phyloP scores from a whole-genome alignment of 768 basidiomycete genomes.

The Rhizopogon vulgaris region DNA sequence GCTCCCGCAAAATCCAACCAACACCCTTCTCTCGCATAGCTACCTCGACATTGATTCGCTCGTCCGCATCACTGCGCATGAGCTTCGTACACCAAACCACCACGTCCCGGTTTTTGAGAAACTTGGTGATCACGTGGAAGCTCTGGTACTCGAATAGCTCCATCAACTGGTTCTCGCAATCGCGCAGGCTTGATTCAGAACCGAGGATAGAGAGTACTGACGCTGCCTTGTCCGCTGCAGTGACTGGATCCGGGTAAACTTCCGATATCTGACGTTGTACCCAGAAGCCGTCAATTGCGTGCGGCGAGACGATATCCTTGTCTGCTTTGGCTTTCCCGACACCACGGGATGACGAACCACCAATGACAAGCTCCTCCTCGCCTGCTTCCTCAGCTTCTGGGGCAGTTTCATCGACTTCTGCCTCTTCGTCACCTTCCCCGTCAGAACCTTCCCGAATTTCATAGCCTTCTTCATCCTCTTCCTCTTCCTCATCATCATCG shows the following conservation, averaged over 20 bases:
- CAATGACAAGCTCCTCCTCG: slow-evolving; percentile 74
- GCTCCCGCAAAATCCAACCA: slow-evolving; percentile 90
- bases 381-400: slow-evolving; percentile 40
- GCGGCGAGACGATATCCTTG: slow-evolving; percentile 80
- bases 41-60: slow-evolving; percentile 89
- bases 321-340: slow-evolving; percentile 50
- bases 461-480: slow-evolving; percentile 84
- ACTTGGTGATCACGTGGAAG: slow-evolving; percentile 83
- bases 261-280: slow-evolving; percentile 91
- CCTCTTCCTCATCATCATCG: slow-evolving; percentile 95
- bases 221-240: slow-evolving; percentile 86
- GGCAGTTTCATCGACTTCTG: slow-evolving; percentile 31
- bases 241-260: slow-evolving; percentile 90
- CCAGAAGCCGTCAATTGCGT: slow-evolving; percentile 96
- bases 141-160: slow-evolving; percentile 92
- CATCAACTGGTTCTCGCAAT: slow-evolving; percentile 95
- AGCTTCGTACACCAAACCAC: slow-evolving; percentile 98
- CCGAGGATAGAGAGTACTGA: slow-evolving; percentile 79
- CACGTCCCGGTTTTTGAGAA: slow-evolving; percentile 93
- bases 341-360: slow-evolving; percentile 46
- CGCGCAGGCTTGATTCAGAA: slow-evolving; percentile 82
- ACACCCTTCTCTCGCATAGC: slow-evolving; percentile 97
- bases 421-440: slow-evolving; percentile 62
- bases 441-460: slow-evolving; percentile 83
- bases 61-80: slow-evolving; percentile 82